Conservation (phyloP, 2,329 filamentous ascomycete genomes). For the Leptographium procerum region DNA sequence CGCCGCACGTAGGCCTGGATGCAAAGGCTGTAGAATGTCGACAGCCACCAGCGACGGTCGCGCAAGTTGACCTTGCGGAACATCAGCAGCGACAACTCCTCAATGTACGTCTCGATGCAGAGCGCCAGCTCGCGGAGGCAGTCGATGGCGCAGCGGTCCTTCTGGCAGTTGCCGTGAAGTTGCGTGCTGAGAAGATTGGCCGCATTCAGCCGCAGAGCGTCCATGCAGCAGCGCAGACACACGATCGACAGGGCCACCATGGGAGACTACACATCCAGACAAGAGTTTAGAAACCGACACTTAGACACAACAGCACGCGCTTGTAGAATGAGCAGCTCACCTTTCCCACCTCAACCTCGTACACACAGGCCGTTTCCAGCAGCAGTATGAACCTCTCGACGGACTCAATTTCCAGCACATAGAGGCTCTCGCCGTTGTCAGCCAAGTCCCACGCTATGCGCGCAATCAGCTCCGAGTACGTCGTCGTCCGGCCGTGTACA, state of each 20-base stretch:
- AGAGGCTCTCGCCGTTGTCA: constrained; percentile 15
- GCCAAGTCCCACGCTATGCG: constrained; percentile 20
- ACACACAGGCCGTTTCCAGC: constrained; percentile 18
- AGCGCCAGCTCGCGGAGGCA: constrained; percentile 17
- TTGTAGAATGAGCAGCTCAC: not conserved
- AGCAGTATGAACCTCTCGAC: constrained; percentile 18
- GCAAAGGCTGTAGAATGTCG: constrained; percentile 20
- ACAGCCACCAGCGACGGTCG: constrained; percentile 21
- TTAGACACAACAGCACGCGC: constrained; percentile 4
- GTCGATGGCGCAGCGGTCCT: constrained; percentile 17
- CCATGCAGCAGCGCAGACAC: constrained; percentile 18
- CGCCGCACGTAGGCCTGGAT: constrained; percentile 21
- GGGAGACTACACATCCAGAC: constrained; percentile 11
- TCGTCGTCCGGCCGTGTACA: constrained; percentile 9
- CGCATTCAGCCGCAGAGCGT: constrained; percentile 16
- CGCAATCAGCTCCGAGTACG: constrained; percentile 19
- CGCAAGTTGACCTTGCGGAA: constrained; percentile 22
- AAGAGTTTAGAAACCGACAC: not conserved
- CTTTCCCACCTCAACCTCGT: constrained; percentile 19
- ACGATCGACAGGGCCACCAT: constrained; percentile 18
- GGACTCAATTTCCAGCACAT: constrained; percentile 17
- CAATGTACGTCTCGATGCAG: constrained; percentile 17
- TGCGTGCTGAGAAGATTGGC: constrained; percentile 13
- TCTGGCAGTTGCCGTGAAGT: constrained; percentile 16
- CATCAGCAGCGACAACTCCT: constrained; percentile 20